Percentiles rank a stretch among this genome's conserved stretches.
Evolutionary conservation across 2,329 filamentous ascomycete species (phyloP).

Genomic region (Talaromyces sp.): DNA sequence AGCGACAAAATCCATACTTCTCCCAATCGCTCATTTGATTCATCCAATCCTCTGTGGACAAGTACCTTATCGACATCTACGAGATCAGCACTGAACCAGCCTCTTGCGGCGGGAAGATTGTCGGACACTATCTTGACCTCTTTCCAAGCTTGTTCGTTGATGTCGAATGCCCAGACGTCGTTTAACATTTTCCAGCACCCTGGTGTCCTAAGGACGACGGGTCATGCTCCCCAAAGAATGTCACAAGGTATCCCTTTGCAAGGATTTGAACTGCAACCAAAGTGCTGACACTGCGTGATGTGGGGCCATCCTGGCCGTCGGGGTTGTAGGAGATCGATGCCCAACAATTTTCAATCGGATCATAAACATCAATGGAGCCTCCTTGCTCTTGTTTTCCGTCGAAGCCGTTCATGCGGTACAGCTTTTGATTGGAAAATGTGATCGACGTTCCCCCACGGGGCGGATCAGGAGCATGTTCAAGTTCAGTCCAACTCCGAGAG

Average conservation of each 20-base stretch:
- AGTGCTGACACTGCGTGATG: conserved; percentile 45
- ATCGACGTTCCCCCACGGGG: conserved; percentile 63
- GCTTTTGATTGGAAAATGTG: conserved; percentile 54
- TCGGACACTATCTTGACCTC: conserved; percentile 20
- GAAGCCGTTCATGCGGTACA: conserved; percentile 78
- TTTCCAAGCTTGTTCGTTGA: conserved; percentile 28
- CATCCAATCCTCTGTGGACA: conserved; percentile 47
- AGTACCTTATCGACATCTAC: conserved; percentile 30
- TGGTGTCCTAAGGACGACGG: conserved; percentile 49
- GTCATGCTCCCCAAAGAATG: conserved; percentile 50
- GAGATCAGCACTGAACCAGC: conserved; percentile 51
- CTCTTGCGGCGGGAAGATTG: conserved; percentile 36
- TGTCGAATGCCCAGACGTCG: conserved; percentile 46
- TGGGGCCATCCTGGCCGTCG: conserved; percentile 42
- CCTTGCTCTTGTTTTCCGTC: conserved; percentile 66
- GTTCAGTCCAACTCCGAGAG: conserved; percentile 59
- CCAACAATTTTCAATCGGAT: conserved; percentile 37
- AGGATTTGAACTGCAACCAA: conserved; percentile 37
- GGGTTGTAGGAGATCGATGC: conserved; percentile 21
- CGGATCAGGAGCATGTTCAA: conserved; percentile 61
- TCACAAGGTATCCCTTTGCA: conserved; percentile 38
- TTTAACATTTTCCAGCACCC: conserved; percentile 52
- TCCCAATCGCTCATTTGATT: conserved; percentile 46
- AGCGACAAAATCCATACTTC: conserved; percentile 39
- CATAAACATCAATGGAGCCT: conserved; percentile 61